phyloP scores from a whole-genome alignment of 495 filamentous ascomycete species.

The Neurospora terricola region DNA sequence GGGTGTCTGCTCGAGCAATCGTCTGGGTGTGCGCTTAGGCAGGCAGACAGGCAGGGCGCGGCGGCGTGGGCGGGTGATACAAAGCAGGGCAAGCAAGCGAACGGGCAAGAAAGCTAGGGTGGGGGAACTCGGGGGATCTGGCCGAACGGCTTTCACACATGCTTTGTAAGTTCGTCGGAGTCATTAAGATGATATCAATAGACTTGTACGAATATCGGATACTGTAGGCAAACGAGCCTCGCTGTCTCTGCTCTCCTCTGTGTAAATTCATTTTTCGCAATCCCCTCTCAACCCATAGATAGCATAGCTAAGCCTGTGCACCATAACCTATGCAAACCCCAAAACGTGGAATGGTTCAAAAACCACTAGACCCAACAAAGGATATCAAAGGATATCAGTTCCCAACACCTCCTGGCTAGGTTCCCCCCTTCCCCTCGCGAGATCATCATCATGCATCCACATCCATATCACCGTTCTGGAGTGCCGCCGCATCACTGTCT shows the following conservation, averaged over 20 bases:
- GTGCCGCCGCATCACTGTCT: background rate
- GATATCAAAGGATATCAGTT: background rate
- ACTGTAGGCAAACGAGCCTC: background rate
- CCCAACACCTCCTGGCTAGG: background rate
- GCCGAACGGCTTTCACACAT: background rate
- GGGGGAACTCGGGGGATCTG: background rate
- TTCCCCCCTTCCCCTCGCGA: background rate
- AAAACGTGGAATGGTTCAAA: background rate
- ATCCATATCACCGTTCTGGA: background rate
- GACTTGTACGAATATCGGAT: background rate
- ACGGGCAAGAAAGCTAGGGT: background rate
- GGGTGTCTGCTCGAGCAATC: background rate
- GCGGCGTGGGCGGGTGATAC: background rate
- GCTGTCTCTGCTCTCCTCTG: background rate
- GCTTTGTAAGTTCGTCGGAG: background rate
- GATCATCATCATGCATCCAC: background rate
- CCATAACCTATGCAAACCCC: background rate
- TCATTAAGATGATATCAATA: background rate
- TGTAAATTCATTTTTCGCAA: background rate
- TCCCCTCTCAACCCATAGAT: background rate
- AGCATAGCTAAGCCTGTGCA: background rate
- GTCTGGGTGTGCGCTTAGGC: background rate
- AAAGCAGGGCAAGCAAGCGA: background rate
- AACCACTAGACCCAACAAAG: background rate
- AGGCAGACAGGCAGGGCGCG: background rate